Conservation (phyloP, 768 basidiomycete genomes). For the Obba rivulosa region DNA sequence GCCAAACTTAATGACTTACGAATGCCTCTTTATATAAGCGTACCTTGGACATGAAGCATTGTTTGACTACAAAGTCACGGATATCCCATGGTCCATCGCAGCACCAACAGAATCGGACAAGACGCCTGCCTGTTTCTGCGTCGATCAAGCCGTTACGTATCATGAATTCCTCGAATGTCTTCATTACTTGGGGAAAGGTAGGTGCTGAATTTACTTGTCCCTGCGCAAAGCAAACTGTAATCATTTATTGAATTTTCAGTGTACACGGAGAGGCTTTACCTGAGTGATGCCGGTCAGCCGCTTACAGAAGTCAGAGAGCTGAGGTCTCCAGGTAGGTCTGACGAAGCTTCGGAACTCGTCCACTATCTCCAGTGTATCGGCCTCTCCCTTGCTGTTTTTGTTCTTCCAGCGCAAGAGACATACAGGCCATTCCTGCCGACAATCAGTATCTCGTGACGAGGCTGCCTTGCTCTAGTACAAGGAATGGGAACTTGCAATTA, state of each 20-base stretch:
- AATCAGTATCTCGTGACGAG: not conserved
- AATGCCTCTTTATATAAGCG: slow-evolving; percentile 18
- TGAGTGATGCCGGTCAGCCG: slow-evolving; percentile 89
- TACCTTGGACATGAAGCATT: slow-evolving; percentile 83
- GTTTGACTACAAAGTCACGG: slow-evolving; percentile 82
- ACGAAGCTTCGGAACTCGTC: slow-evolving; percentile 89
- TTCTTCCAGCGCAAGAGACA: slow-evolving; percentile 82
- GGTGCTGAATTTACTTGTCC: slow-evolving; percentile 77
- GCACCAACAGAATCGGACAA: slow-evolving; percentile 74
- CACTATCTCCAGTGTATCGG: slow-evolving; percentile 58
- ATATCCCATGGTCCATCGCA: slow-evolving; percentile 82
- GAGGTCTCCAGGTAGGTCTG: slow-evolving; percentile 80
- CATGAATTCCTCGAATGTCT: slow-evolving; percentile 61
- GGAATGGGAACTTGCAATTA: slow-evolving; percentile 62
- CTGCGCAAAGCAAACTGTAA: slow-evolving; percentile 42
- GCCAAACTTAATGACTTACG: not conserved
- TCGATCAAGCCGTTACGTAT: slow-evolving; percentile 67
- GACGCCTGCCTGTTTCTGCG: slow-evolving; percentile 44
- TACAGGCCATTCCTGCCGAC: slow-evolving; percentile 83
- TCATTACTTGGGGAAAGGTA: slow-evolving; percentile 63
- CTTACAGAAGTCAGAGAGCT: slow-evolving; percentile 78
- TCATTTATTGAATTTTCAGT: not conserved
- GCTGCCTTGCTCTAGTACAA: not conserved
- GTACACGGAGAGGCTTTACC: slow-evolving; percentile 38
- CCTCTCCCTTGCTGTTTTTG: slow-evolving; percentile 42